phyloP scores from a whole-genome alignment of 768 basidiomycete genomes.

The Epithele typhae region DNA sequence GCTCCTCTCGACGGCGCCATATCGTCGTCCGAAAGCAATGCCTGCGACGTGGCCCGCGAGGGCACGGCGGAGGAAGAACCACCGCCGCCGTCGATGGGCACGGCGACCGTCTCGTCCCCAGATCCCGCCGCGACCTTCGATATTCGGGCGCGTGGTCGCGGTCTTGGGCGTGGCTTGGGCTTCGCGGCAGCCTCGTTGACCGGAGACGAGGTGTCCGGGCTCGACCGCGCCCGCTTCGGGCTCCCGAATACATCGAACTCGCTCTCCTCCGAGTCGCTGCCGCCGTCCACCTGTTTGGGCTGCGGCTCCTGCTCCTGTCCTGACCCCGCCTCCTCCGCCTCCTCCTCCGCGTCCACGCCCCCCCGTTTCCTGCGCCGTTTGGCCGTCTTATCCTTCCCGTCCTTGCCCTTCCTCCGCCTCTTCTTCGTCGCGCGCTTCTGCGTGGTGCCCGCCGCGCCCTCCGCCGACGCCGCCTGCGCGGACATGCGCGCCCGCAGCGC shows the following conservation, averaged over 20 bases:
- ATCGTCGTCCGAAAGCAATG: conserved; percentile 8
- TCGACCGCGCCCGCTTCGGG: conserved; percentile 12
- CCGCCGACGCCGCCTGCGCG: conserved; percentile 36
- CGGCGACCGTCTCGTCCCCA: not conserved
- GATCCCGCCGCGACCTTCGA: not conserved
- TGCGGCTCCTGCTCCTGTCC: conserved; percentile 16
- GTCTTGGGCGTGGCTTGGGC: conserved; percentile 34
- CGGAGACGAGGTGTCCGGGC: conserved; percentile 14
- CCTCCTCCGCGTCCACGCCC: conserved; percentile 22
- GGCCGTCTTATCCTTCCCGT: conserved; percentile 25
- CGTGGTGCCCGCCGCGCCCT: conserved; percentile 44
- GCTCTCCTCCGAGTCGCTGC: conserved; percentile 23
- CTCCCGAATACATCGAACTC: conserved; percentile 19
- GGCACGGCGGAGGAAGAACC: not conserved
- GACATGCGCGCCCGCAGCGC: conserved; percentile 48
- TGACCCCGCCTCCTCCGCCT: conserved; percentile 2
- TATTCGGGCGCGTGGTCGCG: conserved; percentile 31
- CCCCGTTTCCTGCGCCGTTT: conserved; percentile 35
- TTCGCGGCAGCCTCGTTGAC: conserved; percentile 10
- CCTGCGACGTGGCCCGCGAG: not conserved
- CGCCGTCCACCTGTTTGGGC: conserved; percentile 10
- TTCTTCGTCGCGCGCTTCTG: conserved; percentile 48
- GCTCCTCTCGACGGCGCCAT: not conserved
- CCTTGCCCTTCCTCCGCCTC: conserved; percentile 48
- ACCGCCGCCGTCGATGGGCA: not conserved